phyloP scores from a whole-genome alignment of 148 eudicot species.

The Dysphania ambrosioides region DNA sequence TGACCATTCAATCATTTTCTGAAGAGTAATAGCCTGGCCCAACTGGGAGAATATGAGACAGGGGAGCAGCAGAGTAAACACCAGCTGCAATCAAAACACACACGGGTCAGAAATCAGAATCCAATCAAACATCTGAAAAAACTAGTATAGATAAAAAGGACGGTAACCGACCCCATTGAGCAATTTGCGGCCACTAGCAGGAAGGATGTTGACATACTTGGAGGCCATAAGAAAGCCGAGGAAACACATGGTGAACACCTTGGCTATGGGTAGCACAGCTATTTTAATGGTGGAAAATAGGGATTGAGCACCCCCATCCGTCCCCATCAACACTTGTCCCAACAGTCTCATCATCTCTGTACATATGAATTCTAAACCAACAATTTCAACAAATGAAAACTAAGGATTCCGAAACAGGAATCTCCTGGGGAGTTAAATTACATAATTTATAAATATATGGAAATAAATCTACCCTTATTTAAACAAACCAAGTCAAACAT shows the following conservation, averaged over 20 bases:
- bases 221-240: constrained; percentile 91
- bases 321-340: constrained; percentile 36
- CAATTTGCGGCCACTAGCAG: constrained; percentile 76
- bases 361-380: too few relatives aligned
- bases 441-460: too few relatives aligned
- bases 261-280: constrained; percentile 88
- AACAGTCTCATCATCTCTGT: constrained; percentile 45
- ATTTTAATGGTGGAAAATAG: constrained; percentile 69
- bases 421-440: too few relatives aligned
- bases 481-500: too few relatives aligned
- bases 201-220: constrained; percentile 72
- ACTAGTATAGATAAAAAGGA: neutral
- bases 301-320: constrained; percentile 51
- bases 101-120: constrained; percentile 16
- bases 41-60: constrained; percentile 93
- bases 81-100: constrained; percentile 55
- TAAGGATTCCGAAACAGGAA: too few relatives aligned
- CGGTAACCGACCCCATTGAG: constrained; percentile 68
- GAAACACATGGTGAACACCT: constrained; percentile 88
- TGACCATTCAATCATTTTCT: constrained; percentile 86
- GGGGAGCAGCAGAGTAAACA: constrained; percentile 88
- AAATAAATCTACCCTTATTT: too few relatives aligned
- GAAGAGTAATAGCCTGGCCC: constrained; percentile 76
- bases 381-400: too few relatives aligned
- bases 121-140: neutral